These are phyloP conservation scores for Quercus bicolor DNA, from an alignment of 306 rosid genomes.

Conservation along the genomic window DNA sequence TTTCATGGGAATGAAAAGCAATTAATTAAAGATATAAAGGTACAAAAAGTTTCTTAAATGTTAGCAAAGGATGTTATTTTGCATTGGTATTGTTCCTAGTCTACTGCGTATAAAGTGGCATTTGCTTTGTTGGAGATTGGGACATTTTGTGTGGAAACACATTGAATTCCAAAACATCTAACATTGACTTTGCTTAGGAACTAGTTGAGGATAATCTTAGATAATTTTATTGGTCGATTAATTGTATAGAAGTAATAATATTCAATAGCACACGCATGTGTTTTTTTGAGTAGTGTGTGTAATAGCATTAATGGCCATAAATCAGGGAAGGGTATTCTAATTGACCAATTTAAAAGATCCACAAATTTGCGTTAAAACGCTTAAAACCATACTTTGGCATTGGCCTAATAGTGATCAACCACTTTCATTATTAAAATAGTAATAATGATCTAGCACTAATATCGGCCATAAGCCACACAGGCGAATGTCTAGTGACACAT, in stretches of 20 bases:
- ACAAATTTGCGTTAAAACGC: too few relatives aligned
- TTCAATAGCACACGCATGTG: constrained; percentile 1
- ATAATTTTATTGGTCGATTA: neutral
- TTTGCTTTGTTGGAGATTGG: constrained; percentile 14
- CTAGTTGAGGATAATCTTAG: neutral
- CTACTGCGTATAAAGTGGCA: constrained; percentile 2
- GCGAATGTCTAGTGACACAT: neutral
- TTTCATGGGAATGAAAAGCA: neutral
- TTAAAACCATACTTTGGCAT: too few relatives aligned
- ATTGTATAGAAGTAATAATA: neutral
- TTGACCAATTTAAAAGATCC: too few relatives aligned
- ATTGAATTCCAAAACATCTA: constrained; percentile 7
- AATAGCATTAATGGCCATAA: neutral
- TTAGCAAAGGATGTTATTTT: constrained; percentile 12
- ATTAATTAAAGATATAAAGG: neutral
- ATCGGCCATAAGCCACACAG: neutral
- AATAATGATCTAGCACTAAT: neutral
- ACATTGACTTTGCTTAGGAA: constrained; percentile 12
- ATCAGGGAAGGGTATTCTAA: neutral
- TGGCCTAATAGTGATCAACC: too few relatives aligned
- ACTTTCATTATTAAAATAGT: too few relatives aligned
- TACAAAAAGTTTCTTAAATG: neutral
- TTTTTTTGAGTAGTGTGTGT: neutral
- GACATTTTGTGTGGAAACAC: neutral
- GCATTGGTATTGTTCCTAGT: constrained; percentile 12